Percentiles rank a stretch among this genome's conserved stretches.
These are phyloP conservation scores for Blastobotrys attinorum DNA, from an alignment of 805 yeast species.

Conservation along the genomic window DNA sequence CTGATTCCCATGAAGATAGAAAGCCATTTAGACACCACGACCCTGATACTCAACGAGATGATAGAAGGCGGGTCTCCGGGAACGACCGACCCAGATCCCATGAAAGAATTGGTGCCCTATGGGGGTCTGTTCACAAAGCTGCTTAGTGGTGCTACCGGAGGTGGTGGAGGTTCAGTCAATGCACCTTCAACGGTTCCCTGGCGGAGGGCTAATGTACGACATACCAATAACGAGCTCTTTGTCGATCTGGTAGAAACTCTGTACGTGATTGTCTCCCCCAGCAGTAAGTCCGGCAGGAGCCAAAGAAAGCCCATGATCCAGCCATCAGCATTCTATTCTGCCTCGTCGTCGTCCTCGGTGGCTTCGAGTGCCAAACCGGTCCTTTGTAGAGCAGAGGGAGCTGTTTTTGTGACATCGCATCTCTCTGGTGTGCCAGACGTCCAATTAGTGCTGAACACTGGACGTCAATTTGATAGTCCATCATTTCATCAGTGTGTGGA, in stretches of 20 bases:
- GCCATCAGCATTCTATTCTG: constrained; percentile 8
- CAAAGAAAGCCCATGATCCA: not conserved
- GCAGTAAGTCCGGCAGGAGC: not conserved
- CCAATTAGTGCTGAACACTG: constrained; percentile 41
- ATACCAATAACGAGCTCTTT: constrained; percentile 76
- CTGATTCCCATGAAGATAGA: constrained; percentile 52
- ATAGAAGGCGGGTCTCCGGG: constrained; percentile 65
- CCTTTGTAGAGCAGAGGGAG: constrained; percentile 45
- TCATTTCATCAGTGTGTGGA: constrained; percentile 67
- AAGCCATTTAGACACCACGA: constrained; percentile 61
- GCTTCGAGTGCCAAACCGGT: constrained; percentile 22
- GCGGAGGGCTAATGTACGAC: constrained; percentile 65
- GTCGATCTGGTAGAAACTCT: constrained; percentile 71
- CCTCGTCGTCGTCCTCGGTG: constrained; percentile 23
- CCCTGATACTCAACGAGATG: constrained; percentile 67
- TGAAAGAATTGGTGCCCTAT: constrained; percentile 64
- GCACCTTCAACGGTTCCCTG: constrained; percentile 47
- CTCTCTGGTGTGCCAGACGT: constrained; percentile 75
- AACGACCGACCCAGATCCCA: constrained; percentile 59
- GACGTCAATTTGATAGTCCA: constrained; percentile 36
- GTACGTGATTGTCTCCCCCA: constrained; percentile 42
- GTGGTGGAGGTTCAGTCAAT: constrained; percentile 12
- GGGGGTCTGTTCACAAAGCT: constrained; percentile 48
- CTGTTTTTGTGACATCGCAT: constrained; percentile 53
- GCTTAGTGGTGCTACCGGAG: constrained; percentile 28